Base-by-base conservation (phyloP, 331 rosid genomes). In the Stylosanthes scabra region DNA sequence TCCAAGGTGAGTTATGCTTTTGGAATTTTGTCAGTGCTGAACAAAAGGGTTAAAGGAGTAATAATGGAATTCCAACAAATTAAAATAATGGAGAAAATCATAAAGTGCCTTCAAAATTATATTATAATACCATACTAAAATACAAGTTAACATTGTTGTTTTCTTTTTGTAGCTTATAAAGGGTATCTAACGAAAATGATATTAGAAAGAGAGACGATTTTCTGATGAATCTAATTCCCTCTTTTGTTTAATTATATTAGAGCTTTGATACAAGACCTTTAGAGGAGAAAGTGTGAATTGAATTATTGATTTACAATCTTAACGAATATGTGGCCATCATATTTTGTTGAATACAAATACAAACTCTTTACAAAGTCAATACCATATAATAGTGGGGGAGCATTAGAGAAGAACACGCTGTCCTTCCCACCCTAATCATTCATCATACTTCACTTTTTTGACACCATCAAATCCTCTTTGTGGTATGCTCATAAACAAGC, bases 21-120 rank as follows among this genome's bases (percentile, higher is more conserved):
- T 70, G 72, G 82, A 64, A 52, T 67, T 71, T 74, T 59, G 11
- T 55, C 56, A 66, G 76, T 59, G 75, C 29, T 2, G n/a, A 46
- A 20, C 37, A 74, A 20, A 63, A 78, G 55, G 58, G 60, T 39
- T 46, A 16, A 45, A 61, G 62, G 45, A 42, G 54, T 39, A 20
- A 29, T 31, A 66, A 29, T 0, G 45, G 56, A 59, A 42, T 8
- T 62, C 81, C 74, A 65, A 20, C 25, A 20, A 20, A 20, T 20
- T 20, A 20, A 20, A 20, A 20, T 20, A 20, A 20, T 20, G 25
- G 25, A 20, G 25, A 20, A 20, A 20, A 20, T 20, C 25, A 20
- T 20, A 20, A 20, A 20, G 25, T 20, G 25, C 25, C 1, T 20
- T 20, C 25, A 20, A 20, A 20, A 20, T 20, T 20, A 20, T 20